Evolutionary conservation across 352 stramenopile genomes (phyloP).

Genomic region (Pythium monospermum): DNA sequence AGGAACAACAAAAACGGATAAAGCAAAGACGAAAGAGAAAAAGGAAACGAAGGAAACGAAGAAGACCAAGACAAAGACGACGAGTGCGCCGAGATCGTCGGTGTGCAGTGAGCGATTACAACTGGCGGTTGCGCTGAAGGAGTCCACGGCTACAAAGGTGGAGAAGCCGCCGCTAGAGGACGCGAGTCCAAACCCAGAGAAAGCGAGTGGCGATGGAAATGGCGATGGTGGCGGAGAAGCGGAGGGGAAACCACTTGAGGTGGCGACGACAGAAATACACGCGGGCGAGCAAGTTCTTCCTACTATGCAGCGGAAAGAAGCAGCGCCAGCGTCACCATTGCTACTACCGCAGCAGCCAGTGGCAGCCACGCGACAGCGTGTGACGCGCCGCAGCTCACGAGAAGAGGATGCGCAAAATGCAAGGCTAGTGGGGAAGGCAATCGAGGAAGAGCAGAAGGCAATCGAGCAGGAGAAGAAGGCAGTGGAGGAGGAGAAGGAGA

Average conservation of each 20-base stretch:
- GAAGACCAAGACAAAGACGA: not conserved
- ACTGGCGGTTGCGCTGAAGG: slow-evolving; percentile 6
- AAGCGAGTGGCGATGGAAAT: slow-evolving; percentile 4
- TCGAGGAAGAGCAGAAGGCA: too few relatives aligned
- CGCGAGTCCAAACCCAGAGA: too few relatives aligned
- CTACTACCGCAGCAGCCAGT: too few relatives aligned
- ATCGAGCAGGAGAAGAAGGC: not conserved
- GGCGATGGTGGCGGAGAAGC: not conserved
- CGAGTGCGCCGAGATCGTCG: not conserved
- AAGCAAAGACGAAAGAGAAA: too few relatives aligned
- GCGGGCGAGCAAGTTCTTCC: slow-evolving; percentile 4
- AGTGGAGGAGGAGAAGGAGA: not conserved
- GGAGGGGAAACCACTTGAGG: not conserved
- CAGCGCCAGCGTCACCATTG: too few relatives aligned
- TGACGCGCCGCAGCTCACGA: too few relatives aligned
- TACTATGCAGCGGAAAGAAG: slow-evolving; percentile 1
- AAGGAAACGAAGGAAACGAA: too few relatives aligned
- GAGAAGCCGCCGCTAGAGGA: too few relatives aligned
- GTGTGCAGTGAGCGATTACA: slow-evolving; percentile 22
- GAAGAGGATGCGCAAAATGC: too few relatives aligned
- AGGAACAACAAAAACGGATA: not conserved
- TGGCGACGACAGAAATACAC: not conserved
- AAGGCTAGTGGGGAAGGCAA: too few relatives aligned
- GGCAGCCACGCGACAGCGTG: too few relatives aligned
- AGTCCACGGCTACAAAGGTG: slow-evolving; percentile 3